phyloP scores from a whole-genome alignment of 2,329 filamentous ascomycete species.

The Celoporthe dispersa region DNA sequence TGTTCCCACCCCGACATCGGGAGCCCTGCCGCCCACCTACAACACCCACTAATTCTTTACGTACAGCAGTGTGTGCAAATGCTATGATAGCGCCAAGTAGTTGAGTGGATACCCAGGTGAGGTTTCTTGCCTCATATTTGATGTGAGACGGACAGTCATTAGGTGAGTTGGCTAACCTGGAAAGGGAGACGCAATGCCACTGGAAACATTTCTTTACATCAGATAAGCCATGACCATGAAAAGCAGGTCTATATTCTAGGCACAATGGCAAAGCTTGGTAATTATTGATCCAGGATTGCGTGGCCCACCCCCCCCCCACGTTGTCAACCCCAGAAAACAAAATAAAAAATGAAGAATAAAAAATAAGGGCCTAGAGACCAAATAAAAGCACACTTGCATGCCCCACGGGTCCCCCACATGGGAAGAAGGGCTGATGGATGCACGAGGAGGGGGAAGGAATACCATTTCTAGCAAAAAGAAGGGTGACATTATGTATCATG shows the following conservation, averaged over 20 bases:
- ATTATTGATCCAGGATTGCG: neutral
- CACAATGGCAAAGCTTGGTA: neutral
- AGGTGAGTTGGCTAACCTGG: too few relatives aligned
- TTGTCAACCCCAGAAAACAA: neutral
- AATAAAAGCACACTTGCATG: neutral
- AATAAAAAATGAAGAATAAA: too few relatives aligned
- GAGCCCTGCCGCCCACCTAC: neutral
- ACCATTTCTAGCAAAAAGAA: neutral
- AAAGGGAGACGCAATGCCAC: too few relatives aligned
- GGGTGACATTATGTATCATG: neutral
- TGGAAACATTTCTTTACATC: too few relatives aligned
- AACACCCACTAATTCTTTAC: too few relatives aligned
- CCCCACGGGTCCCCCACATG: neutral
- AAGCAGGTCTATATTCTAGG: neutral
- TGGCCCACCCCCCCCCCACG: neutral
- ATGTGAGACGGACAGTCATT: too few relatives aligned
- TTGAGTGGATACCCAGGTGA: neutral
- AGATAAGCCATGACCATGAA: neutral
- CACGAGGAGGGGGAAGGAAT: neutral
- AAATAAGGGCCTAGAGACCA: neutral
- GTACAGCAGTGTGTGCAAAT: neutral
- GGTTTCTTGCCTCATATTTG: neutral
- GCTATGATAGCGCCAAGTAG: neutral
- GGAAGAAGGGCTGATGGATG: neutral
- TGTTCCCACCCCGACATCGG: neutral